phyloP scores from a whole-genome alignment of 2,329 filamentous ascomycete species.

The Rhinocladiella mackenziei region DNA sequence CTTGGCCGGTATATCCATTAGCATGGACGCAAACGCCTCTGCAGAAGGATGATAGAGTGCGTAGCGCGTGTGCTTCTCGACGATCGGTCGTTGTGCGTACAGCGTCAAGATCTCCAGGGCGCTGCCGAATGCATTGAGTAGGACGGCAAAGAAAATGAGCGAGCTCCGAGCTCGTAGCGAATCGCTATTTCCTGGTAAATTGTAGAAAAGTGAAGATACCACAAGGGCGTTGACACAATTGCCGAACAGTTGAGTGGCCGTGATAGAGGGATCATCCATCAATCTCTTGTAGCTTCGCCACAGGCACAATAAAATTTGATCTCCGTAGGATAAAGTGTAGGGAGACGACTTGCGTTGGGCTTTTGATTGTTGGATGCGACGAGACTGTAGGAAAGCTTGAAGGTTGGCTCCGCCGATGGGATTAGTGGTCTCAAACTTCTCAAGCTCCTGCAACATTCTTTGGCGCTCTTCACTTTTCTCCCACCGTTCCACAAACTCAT shows the following conservation, averaged over 20 bases:
- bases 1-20: conserved; percentile 81
- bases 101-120: conserved; percentile 50
- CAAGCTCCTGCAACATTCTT: conserved; percentile 6
- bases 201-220: conserved; percentile 76
- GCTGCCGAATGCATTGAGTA: conserved; percentile 67
- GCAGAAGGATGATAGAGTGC: conserved; percentile 85
- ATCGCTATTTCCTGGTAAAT: conserved; percentile 59
- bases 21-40: conserved; percentile 78
- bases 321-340: no score
- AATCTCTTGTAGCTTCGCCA: conserved; percentile 76
- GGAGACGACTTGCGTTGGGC: no score
- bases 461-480: conserved; percentile 36
- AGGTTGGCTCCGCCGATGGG: no score
- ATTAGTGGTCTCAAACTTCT: conserved; percentile 8
- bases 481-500: conserved; percentile 60
- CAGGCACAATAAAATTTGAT: conserved; percentile 76
- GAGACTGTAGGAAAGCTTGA: no score
- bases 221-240: conserved; percentile 75
- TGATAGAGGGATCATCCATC: conserved; percentile 70
- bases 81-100: conserved; percentile 84
- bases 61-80: conserved; percentile 84
- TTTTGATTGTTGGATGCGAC: no score
- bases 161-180: conserved; percentile 78
- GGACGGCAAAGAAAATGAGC: conserved; percentile 79
- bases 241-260: conserved; percentile 60